Evolutionary conservation across 768 basidiomycete species (phyloP).

Genomic region (Agaricus sinodeliciosus): DNA sequence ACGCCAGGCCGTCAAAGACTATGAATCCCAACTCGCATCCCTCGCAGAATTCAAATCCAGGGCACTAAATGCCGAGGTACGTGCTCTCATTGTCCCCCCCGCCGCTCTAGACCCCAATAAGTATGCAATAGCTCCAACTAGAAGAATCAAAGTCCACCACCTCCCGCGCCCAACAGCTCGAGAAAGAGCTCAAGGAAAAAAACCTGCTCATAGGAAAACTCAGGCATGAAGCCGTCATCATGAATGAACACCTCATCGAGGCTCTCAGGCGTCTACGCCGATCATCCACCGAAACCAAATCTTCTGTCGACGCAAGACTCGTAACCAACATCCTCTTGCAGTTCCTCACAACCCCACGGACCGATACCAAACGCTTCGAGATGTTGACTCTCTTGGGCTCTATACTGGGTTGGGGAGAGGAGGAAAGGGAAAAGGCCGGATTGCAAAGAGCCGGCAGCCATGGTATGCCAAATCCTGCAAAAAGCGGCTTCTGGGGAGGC

Average conservation of each 20-base stretch:
- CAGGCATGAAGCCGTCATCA: constrained; percentile 94
- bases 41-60: constrained; percentile 90
- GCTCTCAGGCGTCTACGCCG: constrained; percentile 91
- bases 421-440: constrained; percentile 88
- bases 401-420: constrained; percentile 88
- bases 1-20: constrained; percentile 75
- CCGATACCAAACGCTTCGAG: constrained; percentile 93
- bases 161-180: constrained; percentile 62
- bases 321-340: constrained; percentile 91
- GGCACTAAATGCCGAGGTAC: constrained; percentile 81
- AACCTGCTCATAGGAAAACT: constrained; percentile 90
- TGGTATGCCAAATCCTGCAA: constrained; percentile 7
- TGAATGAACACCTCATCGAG: constrained; percentile 97
- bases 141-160: constrained; percentile 67
- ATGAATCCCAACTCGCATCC: constrained; percentile 68
- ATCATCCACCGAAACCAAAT: constrained; percentile 78
- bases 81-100: constrained; percentile 13
- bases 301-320: constrained; percentile 75
- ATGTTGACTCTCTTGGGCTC: constrained; percentile 87
- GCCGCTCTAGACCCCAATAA: constrained; percentile 2
- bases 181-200: constrained; percentile 95
- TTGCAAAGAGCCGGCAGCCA: constrained; percentile 48
- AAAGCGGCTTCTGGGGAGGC: constrained; percentile 36
- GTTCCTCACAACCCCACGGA: constrained; percentile 85
- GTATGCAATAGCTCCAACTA: constrained; percentile 50